Percentiles rank a stretch among this genome's conserved stretches.
phyloP scores from a whole-genome alignment of 768 basidiomycete species.

The Naganishia randhawae region DNA sequence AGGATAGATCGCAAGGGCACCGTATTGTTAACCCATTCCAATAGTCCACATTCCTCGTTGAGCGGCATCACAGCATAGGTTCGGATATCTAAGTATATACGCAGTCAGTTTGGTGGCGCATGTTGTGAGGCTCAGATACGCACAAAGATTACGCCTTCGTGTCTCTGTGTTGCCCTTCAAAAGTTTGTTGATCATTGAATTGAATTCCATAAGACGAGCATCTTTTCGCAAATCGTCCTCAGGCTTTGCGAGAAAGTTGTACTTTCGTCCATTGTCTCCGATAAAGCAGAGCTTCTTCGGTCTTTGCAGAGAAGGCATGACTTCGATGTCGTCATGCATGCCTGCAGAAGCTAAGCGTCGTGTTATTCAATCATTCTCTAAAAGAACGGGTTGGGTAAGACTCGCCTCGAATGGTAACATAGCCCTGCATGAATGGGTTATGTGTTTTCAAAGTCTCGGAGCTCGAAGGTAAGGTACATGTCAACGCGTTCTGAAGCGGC shows the following conservation, averaged over 20 bases:
- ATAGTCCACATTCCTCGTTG: slow-evolving; percentile 94
- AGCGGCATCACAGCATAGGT: slow-evolving; percentile 98
- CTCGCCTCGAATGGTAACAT: slow-evolving; percentile 73
- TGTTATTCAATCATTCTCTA: not conserved
- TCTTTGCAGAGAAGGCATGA: slow-evolving; percentile 87
- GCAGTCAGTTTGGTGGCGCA: not conserved
- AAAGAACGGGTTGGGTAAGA: not conserved
- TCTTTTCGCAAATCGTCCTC: slow-evolving; percentile 97
- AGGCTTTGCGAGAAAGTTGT: slow-evolving; percentile 92
- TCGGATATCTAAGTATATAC: slow-evolving; percentile 67
- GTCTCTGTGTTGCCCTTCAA: slow-evolving; percentile 91
- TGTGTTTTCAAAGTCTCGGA: slow-evolving; percentile 58
- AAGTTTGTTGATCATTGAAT: slow-evolving; percentile 93
- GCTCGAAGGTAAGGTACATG: slow-evolving; percentile 76
- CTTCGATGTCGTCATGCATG: slow-evolving; percentile 74
- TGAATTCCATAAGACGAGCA: slow-evolving; percentile 95
- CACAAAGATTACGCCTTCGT: slow-evolving; percentile 81
- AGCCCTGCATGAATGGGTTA: slow-evolving; percentile 72
- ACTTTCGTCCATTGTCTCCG: slow-evolving; percentile 75
- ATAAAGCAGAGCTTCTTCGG: slow-evolving; percentile 84
- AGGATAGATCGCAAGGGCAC: slow-evolving; percentile 74
- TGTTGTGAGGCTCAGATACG: slow-evolving; percentile 46
- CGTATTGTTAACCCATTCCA: slow-evolving; percentile 98
- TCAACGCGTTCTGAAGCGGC: slow-evolving; percentile 88
- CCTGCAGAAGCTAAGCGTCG: slow-evolving; percentile 52